Base-by-base conservation (phyloP, 108 stramenopile species). In the Cyclostephanos invisitatus region DNA sequence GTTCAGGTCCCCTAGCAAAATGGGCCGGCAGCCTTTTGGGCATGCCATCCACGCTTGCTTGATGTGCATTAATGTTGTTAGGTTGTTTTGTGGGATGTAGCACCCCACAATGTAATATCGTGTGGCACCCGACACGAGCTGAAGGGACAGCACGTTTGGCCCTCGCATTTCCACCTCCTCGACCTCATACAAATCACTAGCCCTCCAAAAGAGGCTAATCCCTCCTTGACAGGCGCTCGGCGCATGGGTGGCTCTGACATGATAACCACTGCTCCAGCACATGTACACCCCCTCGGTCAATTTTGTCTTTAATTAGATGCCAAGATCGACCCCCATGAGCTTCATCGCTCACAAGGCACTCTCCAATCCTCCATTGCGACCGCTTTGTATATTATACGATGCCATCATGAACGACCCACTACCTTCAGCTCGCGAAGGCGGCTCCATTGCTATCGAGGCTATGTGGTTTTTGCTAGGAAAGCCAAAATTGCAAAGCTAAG, bases 311-410 rank as follows among this genome's bases (percentile, higher is more conserved):
- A 24, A 8, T 5, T 47, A 64, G 63, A 64, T 20, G 11, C 63
- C 63, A 18, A 17, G 21, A 49, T 64, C 63, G 7, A 49, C 63
- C 21, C 47, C 47, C 63, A 27, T 49, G 2, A 2, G 18, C 42
- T 44, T 47, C 63, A 44, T 64, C 25, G 63, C 63, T 25, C 63
- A 2, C 44, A 64, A 27, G 10, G 63, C 38, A 25, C 47, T 32
- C 63, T 64, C 63, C 5, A 64, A 48, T 25, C 44, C 63, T 21
- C 44, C 63, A 29, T 64, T 64, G 22, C 38, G 63, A 14, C 63
- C 44, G 15, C 32, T n/a, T 44, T 44, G 63, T 21, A 64, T 48
- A 5, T 64, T 64, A 15, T 64, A 49, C 63, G 44, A 48, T 21
- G 47, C 63, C 15, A 64, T 35, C 58, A 14, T 35, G 32, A 59